Percentiles rank a stretch among this genome's conserved stretches.
Evolutionary conservation across 148 eudicot species (phyloP).

Genomic region (Oxyria digyna): DNA sequence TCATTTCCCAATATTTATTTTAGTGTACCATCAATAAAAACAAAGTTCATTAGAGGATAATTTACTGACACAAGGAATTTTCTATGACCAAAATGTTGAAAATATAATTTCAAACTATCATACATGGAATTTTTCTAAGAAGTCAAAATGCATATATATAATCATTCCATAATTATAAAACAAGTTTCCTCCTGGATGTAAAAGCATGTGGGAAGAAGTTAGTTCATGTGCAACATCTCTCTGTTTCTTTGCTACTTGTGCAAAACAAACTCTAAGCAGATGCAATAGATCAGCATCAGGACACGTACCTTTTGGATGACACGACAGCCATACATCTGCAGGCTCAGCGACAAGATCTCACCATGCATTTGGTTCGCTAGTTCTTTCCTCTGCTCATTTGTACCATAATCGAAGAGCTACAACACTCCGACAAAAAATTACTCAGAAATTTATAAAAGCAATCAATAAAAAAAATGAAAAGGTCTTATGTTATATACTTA

Average conservation of each 20-base stretch:
- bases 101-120: background rate
- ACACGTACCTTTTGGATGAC: conserved; percentile 85
- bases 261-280: background rate
- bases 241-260: background rate
- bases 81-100: background rate
- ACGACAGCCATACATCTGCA: conserved; percentile 99
- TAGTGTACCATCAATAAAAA: background rate
- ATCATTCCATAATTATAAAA: background rate
- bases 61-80: background rate
- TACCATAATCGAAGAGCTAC: conserved; percentile 90
- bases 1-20: background rate
- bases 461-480: background rate
- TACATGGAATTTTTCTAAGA: background rate
- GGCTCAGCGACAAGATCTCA: conserved; percentile 61
- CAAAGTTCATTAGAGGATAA: background rate
- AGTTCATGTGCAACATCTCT: background rate
- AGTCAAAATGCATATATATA: background rate
- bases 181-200: background rate
- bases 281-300: background rate
- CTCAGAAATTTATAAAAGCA: background rate
- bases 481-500: background rate
- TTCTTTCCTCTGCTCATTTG: conserved; percentile 62
- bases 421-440: background rate
- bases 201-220: background rate
- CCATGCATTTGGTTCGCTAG: conserved; percentile 67